Conservation (phyloP, 331 rosid genomes). For the Saraca asoca region DNA sequence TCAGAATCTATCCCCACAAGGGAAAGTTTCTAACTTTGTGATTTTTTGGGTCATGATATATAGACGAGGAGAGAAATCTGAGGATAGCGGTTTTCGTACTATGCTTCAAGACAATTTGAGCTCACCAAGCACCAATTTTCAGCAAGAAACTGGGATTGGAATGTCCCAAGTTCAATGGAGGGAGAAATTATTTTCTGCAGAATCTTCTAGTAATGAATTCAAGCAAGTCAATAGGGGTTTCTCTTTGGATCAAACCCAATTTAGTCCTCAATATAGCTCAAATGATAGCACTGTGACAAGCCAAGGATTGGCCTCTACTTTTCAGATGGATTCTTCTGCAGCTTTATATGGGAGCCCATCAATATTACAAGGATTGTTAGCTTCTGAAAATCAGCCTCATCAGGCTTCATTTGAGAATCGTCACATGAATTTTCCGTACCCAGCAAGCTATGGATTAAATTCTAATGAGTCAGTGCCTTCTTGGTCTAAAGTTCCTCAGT, state of each 20-base stretch:
- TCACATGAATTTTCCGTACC: constrained; percentile 46
- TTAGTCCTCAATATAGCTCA: constrained; percentile 78
- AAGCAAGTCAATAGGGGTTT: constrained; percentile 65
- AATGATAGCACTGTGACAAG: constrained; percentile 74
- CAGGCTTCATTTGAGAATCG: constrained; percentile 47
- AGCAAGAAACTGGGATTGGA: constrained; percentile 61
- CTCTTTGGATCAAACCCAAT: constrained; percentile 67
- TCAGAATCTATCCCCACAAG: constrained; percentile 6
- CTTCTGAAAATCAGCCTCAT: constrained; percentile 48
- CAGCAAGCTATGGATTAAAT: constrained; percentile 53
- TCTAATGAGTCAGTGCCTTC: constrained; percentile 53
- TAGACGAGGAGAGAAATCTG: constrained; percentile 63
- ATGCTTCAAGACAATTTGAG: constrained; percentile 72
- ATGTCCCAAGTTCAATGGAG: constrained; percentile 70
- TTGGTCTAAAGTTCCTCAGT: constrained; percentile 74
- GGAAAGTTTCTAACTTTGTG: constrained; percentile 9
- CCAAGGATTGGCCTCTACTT: constrained; percentile 54
- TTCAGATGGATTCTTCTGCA: constrained; percentile 57
- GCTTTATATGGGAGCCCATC: constrained; percentile 64
- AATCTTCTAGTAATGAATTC: constrained; percentile 46
- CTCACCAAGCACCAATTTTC: constrained; percentile 50
- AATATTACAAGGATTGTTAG: constrained; percentile 74
- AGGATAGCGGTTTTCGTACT: constrained; percentile 64
- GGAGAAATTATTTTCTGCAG: constrained; percentile 56
- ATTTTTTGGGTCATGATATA: constrained; percentile 15